Conservation (phyloP, 2,329 filamentous ascomycete genomes). For the Trichoderma pleuroti region DNA sequence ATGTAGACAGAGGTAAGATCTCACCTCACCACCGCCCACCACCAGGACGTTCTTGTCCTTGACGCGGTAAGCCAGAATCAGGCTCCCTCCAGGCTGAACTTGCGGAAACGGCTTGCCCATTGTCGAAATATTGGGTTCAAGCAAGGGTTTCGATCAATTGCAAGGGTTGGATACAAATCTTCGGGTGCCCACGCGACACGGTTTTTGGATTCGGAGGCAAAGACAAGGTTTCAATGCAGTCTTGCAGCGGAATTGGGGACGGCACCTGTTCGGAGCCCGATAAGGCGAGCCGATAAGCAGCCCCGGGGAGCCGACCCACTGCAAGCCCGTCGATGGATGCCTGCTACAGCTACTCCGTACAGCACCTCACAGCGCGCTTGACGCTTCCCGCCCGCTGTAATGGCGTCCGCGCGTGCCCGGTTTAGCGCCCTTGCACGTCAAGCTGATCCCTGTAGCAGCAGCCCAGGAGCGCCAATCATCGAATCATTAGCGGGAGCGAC, state of each 20-base stretch:
- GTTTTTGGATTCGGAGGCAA: neutral
- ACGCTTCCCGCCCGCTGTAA: neutral
- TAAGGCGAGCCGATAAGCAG: neutral
- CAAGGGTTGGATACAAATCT: slow-evolving; percentile 10
- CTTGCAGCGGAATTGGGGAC: neutral
- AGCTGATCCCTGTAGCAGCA: slow-evolving; percentile 3
- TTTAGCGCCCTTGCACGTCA: neutral
- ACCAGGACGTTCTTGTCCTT: slow-evolving; percentile 86
- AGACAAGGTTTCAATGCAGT: neutral
- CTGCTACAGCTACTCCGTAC: neutral
- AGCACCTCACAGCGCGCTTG: neutral
- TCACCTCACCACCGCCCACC: slow-evolving; percentile 90
- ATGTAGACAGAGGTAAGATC: neutral
- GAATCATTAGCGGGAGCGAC: slow-evolving; percentile 8
- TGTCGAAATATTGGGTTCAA: slow-evolving; percentile 13
- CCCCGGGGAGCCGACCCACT: neutral
- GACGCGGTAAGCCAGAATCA: slow-evolving; percentile 96
- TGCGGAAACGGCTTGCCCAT: slow-evolving; percentile 61
- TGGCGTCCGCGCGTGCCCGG: neutral
- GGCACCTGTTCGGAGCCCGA: neutral
- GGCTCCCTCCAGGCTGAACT: slow-evolving; percentile 83
- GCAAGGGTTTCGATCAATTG: slow-evolving; percentile 10
- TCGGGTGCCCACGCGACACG: slow-evolving; percentile 10
- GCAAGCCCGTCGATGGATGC: neutral
- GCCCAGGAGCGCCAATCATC: neutral